Percentiles rank a stretch among this genome's conserved stretches.
Conservation (phyloP, 495 filamentous ascomycete genomes). For the Xylaria castorea region DNA sequence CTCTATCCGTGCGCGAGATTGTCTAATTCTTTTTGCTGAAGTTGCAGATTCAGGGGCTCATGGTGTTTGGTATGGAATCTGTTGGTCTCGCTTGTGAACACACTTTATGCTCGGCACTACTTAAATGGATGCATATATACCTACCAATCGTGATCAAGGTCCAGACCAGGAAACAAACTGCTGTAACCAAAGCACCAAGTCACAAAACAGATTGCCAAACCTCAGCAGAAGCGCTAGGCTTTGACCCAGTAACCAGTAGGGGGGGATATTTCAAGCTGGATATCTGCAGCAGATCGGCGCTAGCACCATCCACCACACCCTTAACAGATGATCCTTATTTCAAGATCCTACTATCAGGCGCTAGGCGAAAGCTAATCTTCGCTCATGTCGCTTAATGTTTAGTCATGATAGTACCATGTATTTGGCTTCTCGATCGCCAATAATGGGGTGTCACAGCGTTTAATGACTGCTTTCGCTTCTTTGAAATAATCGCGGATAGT, state of each 20-base stretch:
- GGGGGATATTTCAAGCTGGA: background rate
- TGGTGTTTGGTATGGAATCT: background rate
- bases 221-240: background rate
- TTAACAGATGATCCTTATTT: conserved; percentile 18
- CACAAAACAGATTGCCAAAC: background rate
- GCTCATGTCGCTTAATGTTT: background rate
- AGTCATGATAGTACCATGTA: background rate
- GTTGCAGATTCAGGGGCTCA: background rate
- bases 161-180: background rate
- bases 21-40: background rate
- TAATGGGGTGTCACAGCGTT: background rate
- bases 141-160: background rate
- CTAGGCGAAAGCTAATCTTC: background rate
- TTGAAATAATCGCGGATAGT: background rate
- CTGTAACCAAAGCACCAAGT: background rate
- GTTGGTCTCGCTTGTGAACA: background rate
- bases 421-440: background rate
- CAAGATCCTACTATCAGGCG: background rate
- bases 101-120: background rate
- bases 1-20: background rate
- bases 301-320: conserved; percentile 13
- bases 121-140: background rate
- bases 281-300: conserved; percentile 22
- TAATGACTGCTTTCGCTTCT: background rate
- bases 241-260: background rate